Evolutionary conservation across 345 rosid genomes (phyloP).

Genomic region (Cardiospermum halicacabum): DNA sequence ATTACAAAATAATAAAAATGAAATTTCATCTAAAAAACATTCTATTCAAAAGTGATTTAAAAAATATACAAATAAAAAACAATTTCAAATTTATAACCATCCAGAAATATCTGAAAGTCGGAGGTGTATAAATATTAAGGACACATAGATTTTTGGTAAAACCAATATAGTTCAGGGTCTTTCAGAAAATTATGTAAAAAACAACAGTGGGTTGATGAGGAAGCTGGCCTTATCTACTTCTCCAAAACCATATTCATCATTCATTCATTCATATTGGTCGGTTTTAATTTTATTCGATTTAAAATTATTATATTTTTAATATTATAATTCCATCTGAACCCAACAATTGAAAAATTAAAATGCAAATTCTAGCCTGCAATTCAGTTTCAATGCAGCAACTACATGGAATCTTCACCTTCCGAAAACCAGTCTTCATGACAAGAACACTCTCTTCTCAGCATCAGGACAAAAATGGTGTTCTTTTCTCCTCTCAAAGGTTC

Average conservation of each 20-base stretch:
- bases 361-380: conserved; percentile 34
- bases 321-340: neutral
- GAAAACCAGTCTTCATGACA: conserved; percentile 23
- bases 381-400: conserved; percentile 31
- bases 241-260: neutral
- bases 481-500: conserved; percentile 30
- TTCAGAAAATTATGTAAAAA: too few species aligned
- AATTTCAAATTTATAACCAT: too few species aligned
- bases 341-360: conserved; percentile 11
- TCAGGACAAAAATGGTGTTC: conserved; percentile 12
- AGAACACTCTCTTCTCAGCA: conserved; percentile 34
- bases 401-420: conserved; percentile 9
- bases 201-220: too few species aligned
- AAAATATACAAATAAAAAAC: too few species aligned
- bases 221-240: conserved; percentile 12
- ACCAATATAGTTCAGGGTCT: too few species aligned
- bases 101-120: too few species aligned
- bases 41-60: too few species aligned
- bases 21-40: too few species aligned
- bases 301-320: neutral
- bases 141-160: too few species aligned
- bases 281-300: neutral
- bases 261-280: neutral
- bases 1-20: too few species aligned
- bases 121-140: too few species aligned